These are phyloP conservation scores for Capronia americana DNA, from an alignment of 2,329 filamentous ascomycete genomes.

Conservation along the genomic window DNA sequence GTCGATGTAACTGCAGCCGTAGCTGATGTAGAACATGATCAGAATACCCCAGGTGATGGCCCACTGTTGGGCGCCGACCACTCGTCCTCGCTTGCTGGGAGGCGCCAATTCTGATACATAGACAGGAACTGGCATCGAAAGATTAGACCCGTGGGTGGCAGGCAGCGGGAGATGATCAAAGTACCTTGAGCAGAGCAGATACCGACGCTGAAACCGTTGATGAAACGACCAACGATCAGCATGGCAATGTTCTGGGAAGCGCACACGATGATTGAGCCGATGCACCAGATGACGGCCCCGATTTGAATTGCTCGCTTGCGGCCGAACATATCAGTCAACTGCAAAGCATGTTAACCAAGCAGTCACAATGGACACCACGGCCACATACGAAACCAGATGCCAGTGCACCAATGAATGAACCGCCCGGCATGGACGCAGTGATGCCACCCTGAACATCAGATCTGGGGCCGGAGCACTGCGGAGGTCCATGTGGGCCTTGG, in stretches of 20 bases:
- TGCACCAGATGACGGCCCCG: conserved; percentile 58
- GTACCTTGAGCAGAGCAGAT: conserved; percentile 70
- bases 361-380: conserved; percentile 41
- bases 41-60: conserved; percentile 74
- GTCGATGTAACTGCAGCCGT: conserved; percentile 67
- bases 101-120: conserved; percentile 73
- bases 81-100: conserved; percentile 61
- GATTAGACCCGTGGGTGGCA: conserved; percentile 67
- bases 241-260: conserved; percentile 68
- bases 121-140: conserved; percentile 61
- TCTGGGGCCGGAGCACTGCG: conserved; percentile 51
- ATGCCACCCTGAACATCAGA: conserved; percentile 55
- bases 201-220: conserved; percentile 76
- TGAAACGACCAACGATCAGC: conserved; percentile 72
- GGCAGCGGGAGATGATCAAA: conserved; percentile 59
- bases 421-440: conserved; percentile 75
- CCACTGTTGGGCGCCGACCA: conserved; percentile 76
- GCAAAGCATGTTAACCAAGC: conserved; percentile 46
- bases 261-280: conserved; percentile 31
- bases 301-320: conserved; percentile 61
- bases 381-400: conserved; percentile 61
- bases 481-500: conserved; percentile 55
- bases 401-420: conserved; percentile 70
- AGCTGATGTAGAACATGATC: conserved; percentile 62
- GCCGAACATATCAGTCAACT: conserved; percentile 63